A percentile compares a stretch with the other conserved stretches of the same genome.
Evolutionary conservation across 495 filamentous ascomycete species (phyloP).

Genomic region (Alectoria sarmentosa): DNA sequence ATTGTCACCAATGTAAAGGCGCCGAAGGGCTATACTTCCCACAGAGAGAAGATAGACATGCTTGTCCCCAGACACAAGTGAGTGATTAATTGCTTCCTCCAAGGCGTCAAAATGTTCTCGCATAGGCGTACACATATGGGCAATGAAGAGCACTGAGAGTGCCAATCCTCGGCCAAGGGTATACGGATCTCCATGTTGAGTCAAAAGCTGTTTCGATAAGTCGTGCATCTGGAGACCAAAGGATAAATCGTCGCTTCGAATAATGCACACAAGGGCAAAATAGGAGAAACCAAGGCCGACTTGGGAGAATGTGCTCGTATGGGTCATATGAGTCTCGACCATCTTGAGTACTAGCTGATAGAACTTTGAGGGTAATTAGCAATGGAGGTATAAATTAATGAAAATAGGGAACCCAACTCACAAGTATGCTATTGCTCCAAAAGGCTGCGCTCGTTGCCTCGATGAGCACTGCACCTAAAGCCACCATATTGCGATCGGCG

Average conservation of each 20-base stretch:
- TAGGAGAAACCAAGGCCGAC: conserved; percentile 70
- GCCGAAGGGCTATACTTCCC: conserved; percentile 62
- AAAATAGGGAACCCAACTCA: neutral
- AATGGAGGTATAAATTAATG: neutral
- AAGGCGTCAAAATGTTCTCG: conserved; percentile 52
- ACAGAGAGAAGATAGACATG: conserved; percentile 68
- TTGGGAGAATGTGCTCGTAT: conserved; percentile 59
- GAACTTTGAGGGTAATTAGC: conserved; percentile 47
- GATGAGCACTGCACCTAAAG: conserved; percentile 64
- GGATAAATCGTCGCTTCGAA: conserved; percentile 59
- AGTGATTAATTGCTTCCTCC: conserved; percentile 63
- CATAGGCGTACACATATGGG: conserved; percentile 62
- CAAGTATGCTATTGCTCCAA: conserved; percentile 57
- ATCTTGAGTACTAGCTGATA: conserved; percentile 69
- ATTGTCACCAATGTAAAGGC: conserved; percentile 68
- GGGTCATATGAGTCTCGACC: conserved; percentile 58
- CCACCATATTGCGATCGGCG: conserved; percentile 50
- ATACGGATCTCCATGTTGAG: conserved; percentile 58
- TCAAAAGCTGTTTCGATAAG: conserved; percentile 58
- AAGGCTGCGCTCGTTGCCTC: conserved; percentile 76
- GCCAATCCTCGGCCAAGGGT: conserved; percentile 65
- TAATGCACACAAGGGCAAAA: conserved; percentile 63
- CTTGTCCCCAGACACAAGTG: conserved; percentile 63
- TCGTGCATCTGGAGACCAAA: conserved; percentile 60
- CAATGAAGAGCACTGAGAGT: conserved; percentile 64